Percentiles rank a stretch among this genome's conserved stretches.
phyloP scores from a whole-genome alignment of 2,329 filamentous ascomycete species.

The Penicillium palitans region DNA sequence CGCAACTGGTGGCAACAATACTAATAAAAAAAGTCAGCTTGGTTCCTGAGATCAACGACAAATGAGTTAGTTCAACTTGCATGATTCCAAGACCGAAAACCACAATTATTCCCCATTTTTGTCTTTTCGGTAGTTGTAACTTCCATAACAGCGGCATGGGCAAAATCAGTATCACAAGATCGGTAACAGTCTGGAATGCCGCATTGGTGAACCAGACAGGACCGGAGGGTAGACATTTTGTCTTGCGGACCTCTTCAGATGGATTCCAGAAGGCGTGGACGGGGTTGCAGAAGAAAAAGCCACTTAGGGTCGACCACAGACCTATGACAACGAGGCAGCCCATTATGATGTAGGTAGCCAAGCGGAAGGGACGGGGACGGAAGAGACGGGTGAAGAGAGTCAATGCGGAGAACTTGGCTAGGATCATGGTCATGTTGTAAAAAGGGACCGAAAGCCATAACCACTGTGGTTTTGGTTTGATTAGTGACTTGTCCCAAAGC shows the following conservation, averaged over 20 bases:
- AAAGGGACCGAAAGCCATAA: slow-evolving; percentile 37
- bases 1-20: slow-evolving; percentile 31
- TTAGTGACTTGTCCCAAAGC: neutral
- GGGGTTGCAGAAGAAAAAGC: slow-evolving; percentile 31
- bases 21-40: slow-evolving; percentile 13
- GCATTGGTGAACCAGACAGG: slow-evolving; percentile 34
- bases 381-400: slow-evolving; percentile 38
- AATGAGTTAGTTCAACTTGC: slow-evolving; percentile 16
- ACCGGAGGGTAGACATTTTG: slow-evolving; percentile 23
- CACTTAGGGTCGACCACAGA: slow-evolving; percentile 32
- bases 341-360: slow-evolving; percentile 21
- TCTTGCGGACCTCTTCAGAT: fast-evolving
- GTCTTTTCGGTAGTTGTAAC: slow-evolving; percentile 24
- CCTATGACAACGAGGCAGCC: slow-evolving; percentile 23
- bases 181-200: slow-evolving; percentile 29
- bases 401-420: slow-evolving; percentile 36
- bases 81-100: slow-evolving; percentile 33
- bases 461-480: slow-evolving; percentile 16
- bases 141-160: slow-evolving; percentile 29
- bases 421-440: slow-evolving; percentile 35
- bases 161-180: slow-evolving; percentile 28
- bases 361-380: slow-evolving; percentile 19
- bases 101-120: slow-evolving; percentile 28
- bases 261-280: slow-evolving; percentile 28
- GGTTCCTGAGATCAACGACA: neutral